A percentile compares a stretch with the other conserved stretches of the same genome.
Conservation (phyloP, 345 rosid genomes). For the Reutealis trisperma region DNA sequence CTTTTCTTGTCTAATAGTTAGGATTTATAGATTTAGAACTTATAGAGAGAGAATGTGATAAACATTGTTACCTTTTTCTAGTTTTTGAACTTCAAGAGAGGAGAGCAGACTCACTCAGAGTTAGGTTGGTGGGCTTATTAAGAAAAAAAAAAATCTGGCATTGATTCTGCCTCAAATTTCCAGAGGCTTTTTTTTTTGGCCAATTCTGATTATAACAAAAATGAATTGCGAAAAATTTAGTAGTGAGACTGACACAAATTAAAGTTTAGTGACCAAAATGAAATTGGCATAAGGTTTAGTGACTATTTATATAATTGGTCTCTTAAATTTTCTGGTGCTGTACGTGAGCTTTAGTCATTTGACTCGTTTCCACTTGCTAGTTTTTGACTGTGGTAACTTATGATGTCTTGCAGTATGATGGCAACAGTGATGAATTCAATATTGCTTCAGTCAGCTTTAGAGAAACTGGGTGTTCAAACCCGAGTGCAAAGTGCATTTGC, state of each 20-base stretch:
- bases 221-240: too few species aligned
- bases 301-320: too few species aligned
- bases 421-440: conserved; percentile 89
- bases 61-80: background rate
- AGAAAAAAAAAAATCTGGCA: background rate
- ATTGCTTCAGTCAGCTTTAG: conserved; percentile 83
- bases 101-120: background rate
- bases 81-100: background rate
- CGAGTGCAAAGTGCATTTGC: conserved; percentile 75
- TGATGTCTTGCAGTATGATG: conserved; percentile 66
- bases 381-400: conserved; percentile 17
- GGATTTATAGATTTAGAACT: background rate
- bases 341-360: background rate
- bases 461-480: conserved; percentile 71
- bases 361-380: background rate
- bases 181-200: background rate
- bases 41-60: background rate
- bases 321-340: background rate
- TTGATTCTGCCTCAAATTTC: background rate
- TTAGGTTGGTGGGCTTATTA: background rate
- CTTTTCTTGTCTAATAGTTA: too few species aligned
- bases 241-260: background rate
- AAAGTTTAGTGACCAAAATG: background rate
- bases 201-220: too few species aligned
- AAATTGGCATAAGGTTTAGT: background rate